Evolutionary conservation across 2,329 filamentous ascomycete species (phyloP).

Genomic region (Dissoconium aciculare): DNA sequence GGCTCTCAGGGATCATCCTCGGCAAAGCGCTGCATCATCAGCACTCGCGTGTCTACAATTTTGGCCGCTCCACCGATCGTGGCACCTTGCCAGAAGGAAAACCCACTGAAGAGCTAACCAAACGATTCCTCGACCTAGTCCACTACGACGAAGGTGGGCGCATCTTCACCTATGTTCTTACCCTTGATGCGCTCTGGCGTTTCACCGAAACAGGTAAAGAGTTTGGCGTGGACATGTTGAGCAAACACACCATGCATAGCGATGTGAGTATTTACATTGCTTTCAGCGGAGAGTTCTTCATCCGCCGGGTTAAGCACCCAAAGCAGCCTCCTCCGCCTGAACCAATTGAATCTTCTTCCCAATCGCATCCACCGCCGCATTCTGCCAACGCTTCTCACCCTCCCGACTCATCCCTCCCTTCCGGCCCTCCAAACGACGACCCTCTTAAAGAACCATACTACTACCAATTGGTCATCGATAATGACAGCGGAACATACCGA

Average conservation of each 20-base stretch:
- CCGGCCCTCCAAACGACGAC: constrained; percentile 30
- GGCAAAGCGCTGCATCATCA: constrained; percentile 83
- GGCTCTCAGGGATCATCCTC: constrained; percentile 62
- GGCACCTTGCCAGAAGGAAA: constrained; percentile 43
- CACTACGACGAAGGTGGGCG: constrained; percentile 77
- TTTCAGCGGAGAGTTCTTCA: constrained; percentile 84
- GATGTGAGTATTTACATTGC: constrained; percentile 84
- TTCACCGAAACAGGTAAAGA: constrained; percentile 95
- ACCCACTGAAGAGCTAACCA: constrained; percentile 54
- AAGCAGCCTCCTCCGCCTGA: constrained; percentile 27
- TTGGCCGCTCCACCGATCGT: constrained; percentile 58
- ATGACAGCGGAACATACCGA: constrained; percentile 85
- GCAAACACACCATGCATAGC: constrained; percentile 95
- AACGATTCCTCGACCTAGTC: constrained; percentile 70
- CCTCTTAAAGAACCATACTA: constrained; percentile 39
- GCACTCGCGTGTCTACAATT: constrained; percentile 79
- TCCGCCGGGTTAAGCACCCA: constrained; percentile 50
- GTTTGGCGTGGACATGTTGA: constrained; percentile 82
- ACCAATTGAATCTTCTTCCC: constrained; percentile 31
- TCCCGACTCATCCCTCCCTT: constrained; percentile 31
- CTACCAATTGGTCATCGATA: constrained; percentile 88
- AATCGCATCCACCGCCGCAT: constrained; percentile 28
- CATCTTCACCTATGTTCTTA: constrained; percentile 84
- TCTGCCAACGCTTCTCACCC: constrained; percentile 36
- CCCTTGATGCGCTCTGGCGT: constrained; percentile 68